Conservation (phyloP, 768 basidiomycete species). For the Gloeophyllum trabeum region DNA sequence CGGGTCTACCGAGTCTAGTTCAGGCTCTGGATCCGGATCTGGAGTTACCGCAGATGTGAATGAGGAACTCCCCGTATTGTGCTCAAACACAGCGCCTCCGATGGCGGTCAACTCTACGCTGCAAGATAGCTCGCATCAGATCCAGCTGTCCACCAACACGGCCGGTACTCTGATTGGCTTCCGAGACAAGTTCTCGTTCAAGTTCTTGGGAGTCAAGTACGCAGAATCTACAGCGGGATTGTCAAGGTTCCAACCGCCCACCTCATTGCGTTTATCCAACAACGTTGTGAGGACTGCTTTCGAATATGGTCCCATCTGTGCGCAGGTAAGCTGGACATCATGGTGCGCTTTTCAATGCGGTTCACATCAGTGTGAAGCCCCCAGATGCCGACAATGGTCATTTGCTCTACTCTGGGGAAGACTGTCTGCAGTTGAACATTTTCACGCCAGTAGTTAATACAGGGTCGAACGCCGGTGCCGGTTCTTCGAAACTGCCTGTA, state of each 20-base stretch:
- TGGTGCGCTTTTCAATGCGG: background rate
- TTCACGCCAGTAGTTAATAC: constrained; percentile 7
- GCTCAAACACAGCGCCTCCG: background rate
- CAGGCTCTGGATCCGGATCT: too few relatives aligned
- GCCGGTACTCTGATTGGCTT: background rate
- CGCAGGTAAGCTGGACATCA: constrained; percentile 5
- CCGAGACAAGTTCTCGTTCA: constrained; percentile 12
- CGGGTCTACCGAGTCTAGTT: too few relatives aligned
- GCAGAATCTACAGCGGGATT: background rate
- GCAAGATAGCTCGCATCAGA: background rate
- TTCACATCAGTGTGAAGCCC: constrained; percentile 4
- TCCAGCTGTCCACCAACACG: background rate
- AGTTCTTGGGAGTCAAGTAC: constrained; percentile 8
- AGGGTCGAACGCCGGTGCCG: background rate
- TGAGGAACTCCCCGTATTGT: background rate
- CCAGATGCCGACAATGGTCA: constrained; percentile 9
- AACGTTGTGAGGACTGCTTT: constrained; percentile 3
- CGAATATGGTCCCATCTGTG: constrained; percentile 11
- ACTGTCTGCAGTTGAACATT: constrained; percentile 13
- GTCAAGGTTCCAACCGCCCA: constrained; percentile 8
- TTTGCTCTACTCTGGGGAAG: constrained; percentile 5
- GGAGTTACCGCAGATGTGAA: background rate
- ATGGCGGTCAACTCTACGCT: background rate
- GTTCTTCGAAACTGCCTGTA: constrained; percentile 8
- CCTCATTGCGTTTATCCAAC: constrained; percentile 4